Evolutionary conservation across 2,329 filamentous ascomycete species (phyloP).

Genomic region (Nannizziopsis arthrosporioides): DNA sequence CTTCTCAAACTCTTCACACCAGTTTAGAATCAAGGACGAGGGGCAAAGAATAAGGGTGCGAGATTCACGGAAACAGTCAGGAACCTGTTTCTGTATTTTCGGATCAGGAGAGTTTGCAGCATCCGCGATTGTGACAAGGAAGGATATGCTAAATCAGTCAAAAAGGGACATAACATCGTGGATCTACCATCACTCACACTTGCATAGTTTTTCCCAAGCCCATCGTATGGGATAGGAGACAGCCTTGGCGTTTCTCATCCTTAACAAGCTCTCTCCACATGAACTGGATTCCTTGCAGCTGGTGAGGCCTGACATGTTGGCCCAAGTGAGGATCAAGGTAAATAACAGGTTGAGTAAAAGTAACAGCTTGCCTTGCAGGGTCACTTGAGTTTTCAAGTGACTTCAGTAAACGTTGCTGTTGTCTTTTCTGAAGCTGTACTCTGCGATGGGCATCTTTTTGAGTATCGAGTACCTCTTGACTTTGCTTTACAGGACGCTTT

Average conservation of each 20-base stretch:
- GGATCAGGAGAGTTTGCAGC: conserved; percentile 50
- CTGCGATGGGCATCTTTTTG: conserved; percentile 47
- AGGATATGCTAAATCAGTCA: conserved; percentile 47
- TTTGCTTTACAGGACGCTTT: conserved; percentile 40
- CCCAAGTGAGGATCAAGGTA: conserved; percentile 54
- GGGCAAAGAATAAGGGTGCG: conserved; percentile 67
- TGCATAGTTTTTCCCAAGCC: conserved; percentile 90
- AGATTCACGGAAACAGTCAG: conserved; percentile 48
- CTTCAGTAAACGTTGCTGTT: conserved; percentile 29
- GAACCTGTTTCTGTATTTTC: conserved; percentile 54
- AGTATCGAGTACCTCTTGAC: conserved; percentile 40
- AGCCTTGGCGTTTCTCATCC: conserved; percentile 55
- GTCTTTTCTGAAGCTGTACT: conserved; percentile 43
- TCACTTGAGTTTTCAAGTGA: conserved; percentile 25
- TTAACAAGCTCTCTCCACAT: conserved; percentile 75
- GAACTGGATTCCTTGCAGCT: conserved; percentile 70
- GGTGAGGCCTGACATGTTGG: conserved; percentile 60
- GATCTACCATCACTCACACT: conserved; percentile 38
- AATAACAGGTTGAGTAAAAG: conserved; percentile 34
- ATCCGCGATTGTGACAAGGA: conserved; percentile 63
- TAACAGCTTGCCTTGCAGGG: conserved; percentile 39
- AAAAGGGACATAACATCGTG: not conserved
- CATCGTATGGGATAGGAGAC: conserved; percentile 80
- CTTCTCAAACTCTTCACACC: conserved; percentile 60
- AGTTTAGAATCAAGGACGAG: conserved; percentile 64